phyloP scores from a whole-genome alignment of 2,329 filamentous ascomycete species.

The Rutstroemia sydowiana region DNA sequence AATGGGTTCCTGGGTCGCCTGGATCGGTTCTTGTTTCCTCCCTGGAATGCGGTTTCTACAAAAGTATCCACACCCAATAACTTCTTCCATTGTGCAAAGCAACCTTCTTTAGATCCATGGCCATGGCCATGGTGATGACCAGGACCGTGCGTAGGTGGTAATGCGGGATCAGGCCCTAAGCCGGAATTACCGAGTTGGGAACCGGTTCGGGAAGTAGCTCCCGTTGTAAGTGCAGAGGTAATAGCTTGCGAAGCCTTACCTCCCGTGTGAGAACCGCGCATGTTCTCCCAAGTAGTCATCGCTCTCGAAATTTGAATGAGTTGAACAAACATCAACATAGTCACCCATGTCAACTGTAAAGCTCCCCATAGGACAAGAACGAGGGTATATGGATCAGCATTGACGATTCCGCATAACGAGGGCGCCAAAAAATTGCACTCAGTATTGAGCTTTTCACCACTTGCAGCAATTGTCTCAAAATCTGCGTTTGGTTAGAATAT shows the following conservation, averaged over 20 bases:
- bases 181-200: constrained; percentile 62
- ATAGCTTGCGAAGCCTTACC: constrained; percentile 50
- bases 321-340: constrained; percentile 94
- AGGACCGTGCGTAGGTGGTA: constrained; percentile 35
- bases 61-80: constrained; percentile 90
- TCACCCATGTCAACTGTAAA: constrained; percentile 87
- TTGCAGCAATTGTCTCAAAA: constrained; percentile 49
- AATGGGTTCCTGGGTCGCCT: constrained; percentile 67
- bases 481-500: constrained; percentile 42
- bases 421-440: constrained; percentile 72
- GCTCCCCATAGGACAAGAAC: constrained; percentile 71
- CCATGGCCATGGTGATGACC: constrained; percentile 32
- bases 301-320: constrained; percentile 86
- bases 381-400: constrained; percentile 77
- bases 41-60: constrained; percentile 78
- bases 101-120: constrained; percentile 54
- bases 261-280: constrained; percentile 65
- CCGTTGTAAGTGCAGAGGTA: constrained; percentile 69
- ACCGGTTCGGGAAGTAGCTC: constrained; percentile 55
- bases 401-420: constrained; percentile 65
- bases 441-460: constrained; percentile 34
- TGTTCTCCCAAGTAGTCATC: constrained; percentile 94
- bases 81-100: constrained; percentile 71
- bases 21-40: constrained; percentile 42
- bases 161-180: constrained; percentile 53